These are phyloP conservation scores for Datisca glomerata DNA, from an alignment of 306 rosid genomes.

Conservation along the genomic window DNA sequence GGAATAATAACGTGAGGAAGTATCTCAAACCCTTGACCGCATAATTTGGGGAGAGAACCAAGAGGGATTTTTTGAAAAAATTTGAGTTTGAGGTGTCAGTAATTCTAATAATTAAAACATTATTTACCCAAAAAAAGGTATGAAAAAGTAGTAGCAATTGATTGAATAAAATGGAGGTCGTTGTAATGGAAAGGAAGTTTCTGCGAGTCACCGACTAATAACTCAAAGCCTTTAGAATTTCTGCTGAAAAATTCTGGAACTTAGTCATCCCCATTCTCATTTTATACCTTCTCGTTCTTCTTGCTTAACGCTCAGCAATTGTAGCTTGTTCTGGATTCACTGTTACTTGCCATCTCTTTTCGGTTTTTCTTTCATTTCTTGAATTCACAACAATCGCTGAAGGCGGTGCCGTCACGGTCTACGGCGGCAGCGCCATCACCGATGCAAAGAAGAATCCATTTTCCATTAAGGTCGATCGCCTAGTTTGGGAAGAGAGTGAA, in stretches of 20 bases:
- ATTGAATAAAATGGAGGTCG: neutral
- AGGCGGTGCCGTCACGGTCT: slow-evolving; percentile 40
- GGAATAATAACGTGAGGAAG: too few relatives aligned
- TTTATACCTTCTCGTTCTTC: neutral
- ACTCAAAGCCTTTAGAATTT: too few relatives aligned
- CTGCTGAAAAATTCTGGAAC: slow-evolving; percentile 32
- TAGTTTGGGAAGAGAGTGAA: slow-evolving; percentile 18
- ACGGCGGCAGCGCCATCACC: slow-evolving; percentile 40
- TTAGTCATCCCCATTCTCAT: neutral
- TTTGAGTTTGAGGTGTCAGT: too few relatives aligned
- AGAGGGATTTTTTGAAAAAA: too few relatives aligned
- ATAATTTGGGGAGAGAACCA: too few relatives aligned
- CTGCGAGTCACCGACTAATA: slow-evolving; percentile 13
- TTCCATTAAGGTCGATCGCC: slow-evolving; percentile 38
- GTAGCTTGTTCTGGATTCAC: neutral
- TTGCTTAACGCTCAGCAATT: neutral
- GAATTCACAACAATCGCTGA: slow-evolving; percentile 29
- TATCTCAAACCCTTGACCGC: too few relatives aligned
- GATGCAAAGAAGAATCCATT: slow-evolving; percentile 33
- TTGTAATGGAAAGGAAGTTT: slow-evolving; percentile 18
- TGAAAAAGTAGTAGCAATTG: too few relatives aligned
- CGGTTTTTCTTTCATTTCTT: neutral
- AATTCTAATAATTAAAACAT: too few relatives aligned
- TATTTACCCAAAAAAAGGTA: too few relatives aligned
- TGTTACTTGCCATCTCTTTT: neutral